Conservation (phyloP, 148 eudicot genomes). For the Cornus controversa region DNA sequence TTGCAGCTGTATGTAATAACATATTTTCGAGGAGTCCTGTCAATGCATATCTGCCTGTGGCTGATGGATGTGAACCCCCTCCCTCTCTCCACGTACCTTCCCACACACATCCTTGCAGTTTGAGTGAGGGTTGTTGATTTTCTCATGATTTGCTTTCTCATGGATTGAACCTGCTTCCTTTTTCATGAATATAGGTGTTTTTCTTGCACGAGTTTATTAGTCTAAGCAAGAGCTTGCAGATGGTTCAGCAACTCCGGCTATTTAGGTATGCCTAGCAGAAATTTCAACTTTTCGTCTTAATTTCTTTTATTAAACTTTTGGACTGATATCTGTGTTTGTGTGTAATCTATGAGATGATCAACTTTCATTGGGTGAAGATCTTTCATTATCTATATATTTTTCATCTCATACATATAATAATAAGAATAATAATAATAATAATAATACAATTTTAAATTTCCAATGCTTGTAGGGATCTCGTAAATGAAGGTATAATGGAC, state of each 20-base stretch:
- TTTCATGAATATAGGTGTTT: constrained; percentile 37
- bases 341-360: background rate
- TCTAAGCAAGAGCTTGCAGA: constrained; percentile 76
- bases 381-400: background rate
- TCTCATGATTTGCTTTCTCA: background rate
- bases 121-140: background rate
- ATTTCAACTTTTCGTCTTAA: background rate
- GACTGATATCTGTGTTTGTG: background rate
- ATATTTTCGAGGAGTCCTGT: too few species aligned
- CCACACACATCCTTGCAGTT: background rate
- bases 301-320: constrained; percentile 12
- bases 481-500: constrained; percentile 81
- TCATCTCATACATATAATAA: background rate
- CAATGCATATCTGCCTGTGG: constrained; percentile 23
- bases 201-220: constrained; percentile 81
- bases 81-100: too few species aligned
- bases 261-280: constrained; percentile 43
- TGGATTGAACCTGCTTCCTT: background rate
- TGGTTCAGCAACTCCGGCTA: constrained; percentile 76
- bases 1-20: too few species aligned
- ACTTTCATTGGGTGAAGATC: background rate
- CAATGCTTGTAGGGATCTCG: constrained; percentile 69
- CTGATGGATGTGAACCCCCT: background rate
- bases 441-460: background rate
- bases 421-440: too few species aligned